Evolutionary conservation across 306 rosid species (phyloP).

Genomic region (Sphenostylis stenocarpa): DNA sequence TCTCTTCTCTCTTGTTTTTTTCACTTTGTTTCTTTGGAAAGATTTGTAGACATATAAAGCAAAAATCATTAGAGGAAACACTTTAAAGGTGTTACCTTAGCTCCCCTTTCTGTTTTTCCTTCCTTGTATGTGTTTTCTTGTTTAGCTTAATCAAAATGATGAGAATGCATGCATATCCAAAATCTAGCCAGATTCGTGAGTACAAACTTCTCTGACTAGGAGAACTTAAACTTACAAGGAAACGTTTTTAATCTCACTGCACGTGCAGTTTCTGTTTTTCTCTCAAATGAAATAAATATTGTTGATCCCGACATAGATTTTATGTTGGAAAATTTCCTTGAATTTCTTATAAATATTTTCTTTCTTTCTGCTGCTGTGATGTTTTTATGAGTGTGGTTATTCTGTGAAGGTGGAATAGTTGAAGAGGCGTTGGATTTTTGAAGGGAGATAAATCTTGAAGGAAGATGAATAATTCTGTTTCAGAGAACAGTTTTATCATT

Average conservation of each 20-base stretch:
- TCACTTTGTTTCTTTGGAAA: neutral
- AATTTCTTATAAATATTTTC: neutral
- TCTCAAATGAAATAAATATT: too few species aligned
- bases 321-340: neutral
- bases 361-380: neutral
- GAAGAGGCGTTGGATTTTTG: slow-evolving; percentile 8
- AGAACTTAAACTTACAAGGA: neutral
- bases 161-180: neutral
- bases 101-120: neutral
- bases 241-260: neutral
- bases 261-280: slow-evolving; percentile 19
- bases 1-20: neutral
- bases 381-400: neutral
- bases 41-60: neutral
- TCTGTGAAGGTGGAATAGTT: slow-evolving; percentile 31
- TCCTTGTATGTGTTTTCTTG: neutral
- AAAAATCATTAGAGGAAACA: neutral
- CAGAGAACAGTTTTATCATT: slow-evolving; percentile 74
- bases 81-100: neutral
- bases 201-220: neutral
- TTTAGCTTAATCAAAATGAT: neutral
- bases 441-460: slow-evolving; percentile 15
- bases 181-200: neutral
- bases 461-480: slow-evolving; percentile 71
- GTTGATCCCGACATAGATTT: neutral